A percentile compares a stretch with the other conserved stretches of the same genome.
Evolutionary conservation across 495 filamentous ascomycete species (phyloP).

Genomic region (Penicillium canariense): DNA sequence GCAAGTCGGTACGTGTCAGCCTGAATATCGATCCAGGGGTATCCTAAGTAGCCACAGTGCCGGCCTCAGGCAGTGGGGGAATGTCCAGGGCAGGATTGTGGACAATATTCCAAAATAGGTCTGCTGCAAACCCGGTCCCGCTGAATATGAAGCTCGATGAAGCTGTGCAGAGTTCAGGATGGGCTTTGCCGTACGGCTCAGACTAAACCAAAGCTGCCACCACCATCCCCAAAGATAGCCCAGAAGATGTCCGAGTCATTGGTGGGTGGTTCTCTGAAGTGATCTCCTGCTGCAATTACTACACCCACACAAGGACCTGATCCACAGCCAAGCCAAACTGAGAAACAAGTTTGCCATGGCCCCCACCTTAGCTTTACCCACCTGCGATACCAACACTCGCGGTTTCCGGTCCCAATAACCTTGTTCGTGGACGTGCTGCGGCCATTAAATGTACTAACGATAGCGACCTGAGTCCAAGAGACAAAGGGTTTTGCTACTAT

Average conservation of each 20-base stretch:
- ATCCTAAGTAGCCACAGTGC: slow-evolving; percentile 12
- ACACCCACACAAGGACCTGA: slow-evolving; percentile 60
- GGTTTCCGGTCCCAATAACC: slow-evolving; percentile 29
- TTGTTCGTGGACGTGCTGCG: slow-evolving; percentile 31
- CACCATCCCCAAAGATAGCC: slow-evolving; percentile 14
- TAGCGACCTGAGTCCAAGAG: too few relatives aligned
- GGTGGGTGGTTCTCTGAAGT: not conserved
- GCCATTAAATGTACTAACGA: too few relatives aligned
- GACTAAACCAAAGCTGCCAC: slow-evolving; percentile 16
- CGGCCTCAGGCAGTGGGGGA: slow-evolving; percentile 11
- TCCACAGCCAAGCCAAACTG: slow-evolving; percentile 59
- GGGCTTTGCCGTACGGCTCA: slow-evolving; percentile 13
- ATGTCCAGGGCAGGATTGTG: slow-evolving; percentile 3
- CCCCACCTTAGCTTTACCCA: slow-evolving; percentile 59
- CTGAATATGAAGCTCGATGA: slow-evolving; percentile 9
- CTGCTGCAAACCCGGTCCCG: not conserved
- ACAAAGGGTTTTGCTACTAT: too few relatives aligned
- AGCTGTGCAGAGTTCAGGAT: slow-evolving; percentile 5
- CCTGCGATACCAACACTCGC: slow-evolving; percentile 41
- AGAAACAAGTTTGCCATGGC: slow-evolving; percentile 51
- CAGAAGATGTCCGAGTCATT: slow-evolving; percentile 25
- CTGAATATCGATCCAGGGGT: slow-evolving; percentile 1
- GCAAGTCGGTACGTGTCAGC: slow-evolving; percentile 10
- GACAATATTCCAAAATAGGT: slow-evolving; percentile 3
- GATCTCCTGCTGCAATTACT: slow-evolving; percentile 28